Evolutionary conservation across 192 early-diverging fungal species (phyloP).

Genomic region (Backusella psychrophila): DNA sequence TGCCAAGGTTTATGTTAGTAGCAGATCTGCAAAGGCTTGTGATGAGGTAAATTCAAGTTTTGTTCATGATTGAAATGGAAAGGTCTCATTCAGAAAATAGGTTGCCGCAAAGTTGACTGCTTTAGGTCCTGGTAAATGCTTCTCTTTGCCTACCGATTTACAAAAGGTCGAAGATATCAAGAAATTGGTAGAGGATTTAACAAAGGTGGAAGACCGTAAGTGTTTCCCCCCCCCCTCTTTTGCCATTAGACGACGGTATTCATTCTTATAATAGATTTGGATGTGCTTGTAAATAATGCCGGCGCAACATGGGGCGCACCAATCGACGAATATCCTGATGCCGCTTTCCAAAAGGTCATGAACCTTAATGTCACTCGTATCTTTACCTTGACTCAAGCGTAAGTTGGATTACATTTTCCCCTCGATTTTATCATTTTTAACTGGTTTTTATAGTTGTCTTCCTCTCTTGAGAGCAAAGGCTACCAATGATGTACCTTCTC

Average conservation of each 20-base stretch:
- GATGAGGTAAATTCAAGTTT: slow-evolving; percentile 40
- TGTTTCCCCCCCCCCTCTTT: background rate
- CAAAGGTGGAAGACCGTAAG: slow-evolving; percentile 56
- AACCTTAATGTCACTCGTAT: slow-evolving; percentile 83
- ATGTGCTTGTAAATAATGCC: slow-evolving; percentile 88
- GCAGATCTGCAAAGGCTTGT: slow-evolving; percentile 64
- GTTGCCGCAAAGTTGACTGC: slow-evolving; percentile 61
- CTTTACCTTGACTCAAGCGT: slow-evolving; percentile 74
- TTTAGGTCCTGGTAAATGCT: slow-evolving; percentile 63
- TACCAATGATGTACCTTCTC: slow-evolving; percentile 52
- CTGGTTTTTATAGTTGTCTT: slow-evolving; percentile 38
- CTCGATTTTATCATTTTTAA: background rate
- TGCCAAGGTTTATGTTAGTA: slow-evolving; percentile 91
- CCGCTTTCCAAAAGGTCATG: slow-evolving; percentile 74
- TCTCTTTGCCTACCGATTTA: slow-evolving; percentile 70
- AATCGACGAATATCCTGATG: slow-evolving; percentile 57
- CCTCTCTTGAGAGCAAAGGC: slow-evolving; percentile 65
- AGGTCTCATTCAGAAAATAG: background rate
- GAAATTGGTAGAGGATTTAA: slow-evolving; percentile 52
- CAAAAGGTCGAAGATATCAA: slow-evolving; percentile 55
- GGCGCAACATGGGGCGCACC: slow-evolving; percentile 55
- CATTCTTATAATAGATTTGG: slow-evolving; percentile 47
- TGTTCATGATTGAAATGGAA: too few species aligned
- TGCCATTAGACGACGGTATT: too few species aligned
- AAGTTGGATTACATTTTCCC: slow-evolving; percentile 4